phyloP scores from a whole-genome alignment of 768 basidiomycete species.

The Amanita exitialis region DNA sequence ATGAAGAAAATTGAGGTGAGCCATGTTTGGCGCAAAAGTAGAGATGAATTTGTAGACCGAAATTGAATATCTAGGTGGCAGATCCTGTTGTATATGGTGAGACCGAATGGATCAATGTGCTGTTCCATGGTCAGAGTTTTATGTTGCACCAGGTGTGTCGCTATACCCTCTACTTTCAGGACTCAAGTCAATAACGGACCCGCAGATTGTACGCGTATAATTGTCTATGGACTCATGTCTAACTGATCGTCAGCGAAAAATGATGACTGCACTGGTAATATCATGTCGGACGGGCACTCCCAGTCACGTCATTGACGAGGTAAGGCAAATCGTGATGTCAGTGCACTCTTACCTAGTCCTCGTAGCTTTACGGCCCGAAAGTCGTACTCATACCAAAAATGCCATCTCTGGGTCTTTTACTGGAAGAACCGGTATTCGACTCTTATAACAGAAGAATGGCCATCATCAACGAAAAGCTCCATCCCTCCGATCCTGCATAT shows the following conservation, averaged over 20 bases:
- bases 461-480: constrained; percentile 38
- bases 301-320: constrained; percentile 64
- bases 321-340: constrained; percentile 13
- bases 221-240: constrained; percentile 8
- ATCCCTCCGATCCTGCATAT: constrained; percentile 47
- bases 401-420: constrained; percentile 85
- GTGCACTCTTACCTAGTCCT: not conserved
- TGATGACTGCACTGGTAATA: constrained; percentile 85
- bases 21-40: not conserved
- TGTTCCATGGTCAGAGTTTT: constrained; percentile 95
- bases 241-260: constrained; percentile 67
- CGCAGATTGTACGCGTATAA: constrained; percentile 37
- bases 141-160: constrained; percentile 88
- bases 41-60: not conserved
- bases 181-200: not conserved
- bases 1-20: constrained; percentile 60
- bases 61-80: constrained; percentile 36
- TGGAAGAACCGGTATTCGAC: constrained; percentile 80
- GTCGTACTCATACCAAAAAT: constrained; percentile 88
- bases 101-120: constrained; percentile 90
- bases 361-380: constrained; percentile 67
- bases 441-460: constrained; percentile 60
- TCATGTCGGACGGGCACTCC: constrained; percentile 71
- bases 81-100: constrained; percentile 87
- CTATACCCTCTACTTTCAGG: not conserved